These are phyloP conservation scores for Exophiala bonariae DNA, from an alignment of 2,329 filamentous ascomycete species.

Conservation along the genomic window DNA sequence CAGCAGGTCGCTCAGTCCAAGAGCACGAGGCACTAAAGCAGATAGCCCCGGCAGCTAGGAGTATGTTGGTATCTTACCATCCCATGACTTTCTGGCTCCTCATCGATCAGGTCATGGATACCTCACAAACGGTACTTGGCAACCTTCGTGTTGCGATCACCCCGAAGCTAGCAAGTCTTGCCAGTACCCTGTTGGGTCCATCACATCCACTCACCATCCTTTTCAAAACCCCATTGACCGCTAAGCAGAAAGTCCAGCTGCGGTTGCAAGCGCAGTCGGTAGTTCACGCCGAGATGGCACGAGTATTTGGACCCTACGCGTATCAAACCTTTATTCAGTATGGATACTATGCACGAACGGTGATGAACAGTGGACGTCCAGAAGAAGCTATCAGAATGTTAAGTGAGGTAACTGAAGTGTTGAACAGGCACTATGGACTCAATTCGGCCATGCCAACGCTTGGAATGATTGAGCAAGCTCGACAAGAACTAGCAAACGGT, in stretches of 20 bases:
- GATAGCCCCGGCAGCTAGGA: constrained; percentile 1
- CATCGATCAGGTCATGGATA: constrained; percentile 9
- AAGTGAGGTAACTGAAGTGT: not conserved
- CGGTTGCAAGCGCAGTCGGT: constrained; percentile 3
- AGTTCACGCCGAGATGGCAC: constrained; percentile 2
- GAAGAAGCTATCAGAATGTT: constrained; percentile 5
- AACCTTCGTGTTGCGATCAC: constrained; percentile 2
- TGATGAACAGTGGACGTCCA: not conserved
- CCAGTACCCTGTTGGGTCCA: constrained; percentile 2
- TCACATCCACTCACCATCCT: constrained; percentile 12
- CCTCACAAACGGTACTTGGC: constrained; percentile 5
- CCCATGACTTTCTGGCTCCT: constrained; percentile 7
- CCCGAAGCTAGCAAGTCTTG: not conserved
- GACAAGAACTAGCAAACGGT: constrained; percentile 4
- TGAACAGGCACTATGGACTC: constrained; percentile 4
- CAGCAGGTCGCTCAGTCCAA: constrained; percentile 4
- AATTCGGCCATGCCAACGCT: constrained; percentile 6
- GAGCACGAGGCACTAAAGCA: constrained; percentile 2
- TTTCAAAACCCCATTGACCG: constrained; percentile 7
- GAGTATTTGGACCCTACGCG: constrained; percentile 6
- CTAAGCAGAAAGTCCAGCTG: constrained; percentile 4
- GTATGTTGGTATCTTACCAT: constrained; percentile 9
- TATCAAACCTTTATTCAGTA: constrained; percentile 11
- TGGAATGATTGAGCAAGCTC: constrained; percentile 7
- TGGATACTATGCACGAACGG: constrained; percentile 6